Evolutionary conservation across 1,284 basidiomycete species (phyloP).

Genomic region (Cronartium ribicola): DNA sequence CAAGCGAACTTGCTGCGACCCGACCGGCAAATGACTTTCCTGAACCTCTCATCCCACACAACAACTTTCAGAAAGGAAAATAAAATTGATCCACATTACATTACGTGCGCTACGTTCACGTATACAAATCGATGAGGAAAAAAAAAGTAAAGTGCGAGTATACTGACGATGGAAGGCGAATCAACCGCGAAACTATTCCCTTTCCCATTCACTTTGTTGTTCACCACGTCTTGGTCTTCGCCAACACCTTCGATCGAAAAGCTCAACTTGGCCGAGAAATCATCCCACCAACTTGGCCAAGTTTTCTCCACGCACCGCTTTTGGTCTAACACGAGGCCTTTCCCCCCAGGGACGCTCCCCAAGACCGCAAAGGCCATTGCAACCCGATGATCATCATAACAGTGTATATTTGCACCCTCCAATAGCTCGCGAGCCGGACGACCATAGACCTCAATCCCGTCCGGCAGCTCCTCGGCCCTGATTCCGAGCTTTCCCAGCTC

Average conservation of each 20-base stretch:
- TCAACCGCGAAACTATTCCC: conserved; percentile 13
- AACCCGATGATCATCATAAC: conserved; percentile 97
- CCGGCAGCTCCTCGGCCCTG: conserved; percentile 82
- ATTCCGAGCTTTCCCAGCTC: conserved; percentile 94
- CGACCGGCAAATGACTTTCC: conserved; percentile 88
- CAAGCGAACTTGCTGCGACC: conserved; percentile 69
- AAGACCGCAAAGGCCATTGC: conserved; percentile 97
- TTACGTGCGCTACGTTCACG: conserved; percentile 61
- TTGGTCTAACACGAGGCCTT: conserved; percentile 78
- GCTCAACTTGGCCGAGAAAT: conserved; percentile 79
- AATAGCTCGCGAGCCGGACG: conserved; percentile 63
- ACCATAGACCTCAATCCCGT: conserved; percentile 87
- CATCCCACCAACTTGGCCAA: conserved; percentile 99
- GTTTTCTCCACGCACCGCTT: conserved; percentile 99
- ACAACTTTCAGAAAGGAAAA: conserved; percentile 52
- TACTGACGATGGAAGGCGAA: conserved; percentile 33
- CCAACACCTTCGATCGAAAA: conserved; percentile 43
- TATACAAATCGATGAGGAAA: background rate
- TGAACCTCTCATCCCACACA: conserved; percentile 95
- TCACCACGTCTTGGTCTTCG: conserved; percentile 44
- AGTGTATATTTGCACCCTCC: conserved; percentile 66
- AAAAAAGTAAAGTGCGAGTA: background rate
- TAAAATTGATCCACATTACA: conserved; percentile 42
- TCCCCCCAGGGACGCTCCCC: conserved; percentile 62
- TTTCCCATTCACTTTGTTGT: conserved; percentile 40